These are phyloP conservation scores for Cyberlindnera sargentensis DNA, from an alignment of 805 yeast species.

Conservation along the genomic window DNA sequence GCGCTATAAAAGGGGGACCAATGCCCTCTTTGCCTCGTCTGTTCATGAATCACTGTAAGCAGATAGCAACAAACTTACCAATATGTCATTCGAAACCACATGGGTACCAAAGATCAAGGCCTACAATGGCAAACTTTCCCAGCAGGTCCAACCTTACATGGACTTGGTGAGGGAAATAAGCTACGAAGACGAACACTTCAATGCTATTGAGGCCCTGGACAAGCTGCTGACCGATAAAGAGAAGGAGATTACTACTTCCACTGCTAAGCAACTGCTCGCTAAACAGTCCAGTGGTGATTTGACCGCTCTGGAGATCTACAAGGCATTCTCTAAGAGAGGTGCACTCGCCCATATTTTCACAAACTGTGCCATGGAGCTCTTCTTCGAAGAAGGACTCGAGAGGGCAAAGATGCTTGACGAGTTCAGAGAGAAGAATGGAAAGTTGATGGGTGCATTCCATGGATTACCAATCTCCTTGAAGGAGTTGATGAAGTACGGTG, in stretches of 20 bases:
- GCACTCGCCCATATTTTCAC: slow-evolving; percentile 49
- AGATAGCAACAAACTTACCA: too few species aligned
- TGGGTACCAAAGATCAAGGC: slow-evolving; percentile 19
- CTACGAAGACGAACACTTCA: slow-evolving; percentile 15
- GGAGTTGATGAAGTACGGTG: slow-evolving; percentile 54
- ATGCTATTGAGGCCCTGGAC: slow-evolving; percentile 16
- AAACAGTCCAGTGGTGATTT: slow-evolving; percentile 26
- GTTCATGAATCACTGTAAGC: too few species aligned
- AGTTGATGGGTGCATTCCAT: slow-evolving; percentile 58
- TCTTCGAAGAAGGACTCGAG: slow-evolving; percentile 51
- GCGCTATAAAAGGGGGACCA: too few species aligned
- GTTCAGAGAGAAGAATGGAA: slow-evolving; percentile 33
- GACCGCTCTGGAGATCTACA: slow-evolving; percentile 35
- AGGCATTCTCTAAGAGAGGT: slow-evolving; percentile 52
- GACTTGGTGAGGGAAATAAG: slow-evolving; percentile 12
- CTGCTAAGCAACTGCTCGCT: slow-evolving; percentile 14
- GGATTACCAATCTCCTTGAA: slow-evolving; percentile 65
- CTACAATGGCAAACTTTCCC: slow-evolving; percentile 12
- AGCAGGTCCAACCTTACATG: slow-evolving; percentile 18
- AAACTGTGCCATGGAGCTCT: slow-evolving; percentile 30
- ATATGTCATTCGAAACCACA: slow-evolving; percentile 7
- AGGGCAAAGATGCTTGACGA: slow-evolving; percentile 53
- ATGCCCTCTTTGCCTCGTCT: too few species aligned
- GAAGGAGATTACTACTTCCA: slow-evolving; percentile 14
- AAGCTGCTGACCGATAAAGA: slow-evolving; percentile 15